Evolutionary conservation across 2,329 filamentous ascomycete species (phyloP), one percentile per base, ranked within the genome.

Genomic region (Aspergillus fumigatiaffinis): DNA sequence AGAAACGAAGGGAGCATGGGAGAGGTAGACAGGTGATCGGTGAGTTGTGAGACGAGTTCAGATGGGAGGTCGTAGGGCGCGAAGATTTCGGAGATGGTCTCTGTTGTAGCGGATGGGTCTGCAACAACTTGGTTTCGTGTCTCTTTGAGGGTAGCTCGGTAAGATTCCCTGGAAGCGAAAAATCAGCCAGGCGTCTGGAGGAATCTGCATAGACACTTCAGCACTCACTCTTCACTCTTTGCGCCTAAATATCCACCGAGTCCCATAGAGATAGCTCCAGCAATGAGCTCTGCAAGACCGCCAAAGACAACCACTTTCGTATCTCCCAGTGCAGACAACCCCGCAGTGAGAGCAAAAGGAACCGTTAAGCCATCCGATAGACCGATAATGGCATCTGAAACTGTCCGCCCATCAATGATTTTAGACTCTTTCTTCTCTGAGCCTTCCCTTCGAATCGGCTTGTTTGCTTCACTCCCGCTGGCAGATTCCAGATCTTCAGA

Each of bases 361-460:
- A 92, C 89, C 0, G 89, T 92, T 64, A 92, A 80, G 17, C 89
- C 89, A 68, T 92, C 89, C 0, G 89, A 87, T 64, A 92, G 86
- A 53, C 89, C 89, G 63, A 92, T 87, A 58, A 89, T 91, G 60
- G 86, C 80, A 71, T 90, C 86, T 49, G 73, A 76, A 8, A 76
- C 70, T 23, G 72, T 69, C 7, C 73, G 71, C 35, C 72, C 71
- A 48, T 76, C 73, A 28, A 76, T 64, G 52, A 69, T 61, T 46
- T 65, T 66, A 17, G 57, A 60, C 8, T 66, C 60, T 47, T 67
- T 70, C 55, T 67, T 65, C 48, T 70, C 66, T 6, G 50, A 12
- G 48, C 52, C 49, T 21, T 60, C 55, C 29, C 55, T 59, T 20
- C 32, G 41, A 32, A 29, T 48, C 23, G 35, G 58, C 4, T 60